These are phyloP conservation scores for Linum trigynum DNA, from an alignment of 345 rosid species.

Conservation along the genomic window DNA sequence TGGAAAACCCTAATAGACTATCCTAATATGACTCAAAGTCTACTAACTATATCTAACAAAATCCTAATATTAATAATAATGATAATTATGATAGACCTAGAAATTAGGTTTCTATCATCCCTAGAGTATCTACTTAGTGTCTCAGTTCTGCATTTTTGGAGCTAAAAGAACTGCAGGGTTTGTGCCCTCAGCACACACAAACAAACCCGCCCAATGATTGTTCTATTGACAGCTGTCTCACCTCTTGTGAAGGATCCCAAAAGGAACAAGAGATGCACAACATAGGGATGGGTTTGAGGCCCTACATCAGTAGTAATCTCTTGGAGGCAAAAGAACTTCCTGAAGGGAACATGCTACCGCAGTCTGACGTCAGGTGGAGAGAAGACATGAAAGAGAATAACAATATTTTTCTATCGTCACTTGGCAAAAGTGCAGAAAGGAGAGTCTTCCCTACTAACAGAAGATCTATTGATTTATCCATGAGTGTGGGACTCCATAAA, in stretches of 20 bases:
- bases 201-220: slow-evolving; percentile 51
- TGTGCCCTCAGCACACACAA: slow-evolving; percentile 48
- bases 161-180: slow-evolving; percentile 50
- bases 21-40: too few relatives aligned
- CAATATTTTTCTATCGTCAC: slow-evolving; percentile 32
- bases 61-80: too few relatives aligned
- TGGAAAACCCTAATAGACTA: too few relatives aligned
- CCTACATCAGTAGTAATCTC: slow-evolving; percentile 26
- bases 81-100: too few relatives aligned
- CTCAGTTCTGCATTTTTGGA: slow-evolving; percentile 55
- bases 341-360: slow-evolving; percentile 33
- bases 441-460: slow-evolving; percentile 34
- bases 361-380: slow-evolving; percentile 50
- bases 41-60: too few relatives aligned
- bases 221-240: slow-evolving; percentile 78
- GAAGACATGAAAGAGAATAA: slow-evolving; percentile 34
- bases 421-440: slow-evolving; percentile 31
- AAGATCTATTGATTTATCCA: slow-evolving; percentile 49
- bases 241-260: slow-evolving; percentile 63
- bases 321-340: slow-evolving; percentile 40
- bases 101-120: too few relatives aligned
- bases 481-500: slow-evolving; percentile 51
- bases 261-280: slow-evolving; percentile 56
- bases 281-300: slow-evolving; percentile 43
- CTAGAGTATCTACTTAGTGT: slow-evolving; percentile 38